A percentile compares a stretch with the other conserved stretches of the same genome.
Conservation (phyloP, 495 filamentous ascomycete species). For the Penicillium paradoxum region DNA sequence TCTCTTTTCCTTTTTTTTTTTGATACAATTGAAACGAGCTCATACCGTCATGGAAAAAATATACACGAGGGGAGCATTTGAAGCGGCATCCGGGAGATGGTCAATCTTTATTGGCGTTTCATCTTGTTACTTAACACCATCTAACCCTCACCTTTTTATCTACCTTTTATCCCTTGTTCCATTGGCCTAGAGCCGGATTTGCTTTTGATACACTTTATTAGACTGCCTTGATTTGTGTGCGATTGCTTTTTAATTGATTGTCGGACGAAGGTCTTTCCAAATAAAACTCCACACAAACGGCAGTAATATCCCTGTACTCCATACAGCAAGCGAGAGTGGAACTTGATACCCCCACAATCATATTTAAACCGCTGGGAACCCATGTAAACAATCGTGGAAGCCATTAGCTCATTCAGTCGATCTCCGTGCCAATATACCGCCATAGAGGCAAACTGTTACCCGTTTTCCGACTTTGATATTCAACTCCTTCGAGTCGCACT, state of each 20-base stretch:
- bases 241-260: constrained; percentile 12
- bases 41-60: constrained; percentile 22
- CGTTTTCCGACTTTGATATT: too few relatives aligned
- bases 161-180: constrained; percentile 21
- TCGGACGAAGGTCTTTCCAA: not conserved
- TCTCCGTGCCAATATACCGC: too few relatives aligned
- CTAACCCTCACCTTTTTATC: constrained; percentile 14
- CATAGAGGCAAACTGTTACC: too few relatives aligned
- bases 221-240: constrained; percentile 18
- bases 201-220: constrained; percentile 21
- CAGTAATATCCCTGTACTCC: too few relatives aligned
- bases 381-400: too few relatives aligned
- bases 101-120: constrained; percentile 32
- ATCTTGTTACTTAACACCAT: constrained; percentile 22
- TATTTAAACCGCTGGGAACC: too few relatives aligned
- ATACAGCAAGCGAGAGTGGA: too few relatives aligned
- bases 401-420: too few relatives aligned
- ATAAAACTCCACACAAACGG: not conserved
- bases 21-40: constrained; percentile 26
- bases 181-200: constrained; percentile 18
- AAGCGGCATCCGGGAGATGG: constrained; percentile 31
- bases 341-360: too few relatives aligned
- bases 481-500: not conserved
- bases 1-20: constrained; percentile 9
- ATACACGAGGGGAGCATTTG: constrained; percentile 26